Percentiles rank a stretch among this genome's conserved stretches.
phyloP scores from a whole-genome alignment of 495 filamentous ascomycete species.

The Xanthoparmelia taractica region DNA sequence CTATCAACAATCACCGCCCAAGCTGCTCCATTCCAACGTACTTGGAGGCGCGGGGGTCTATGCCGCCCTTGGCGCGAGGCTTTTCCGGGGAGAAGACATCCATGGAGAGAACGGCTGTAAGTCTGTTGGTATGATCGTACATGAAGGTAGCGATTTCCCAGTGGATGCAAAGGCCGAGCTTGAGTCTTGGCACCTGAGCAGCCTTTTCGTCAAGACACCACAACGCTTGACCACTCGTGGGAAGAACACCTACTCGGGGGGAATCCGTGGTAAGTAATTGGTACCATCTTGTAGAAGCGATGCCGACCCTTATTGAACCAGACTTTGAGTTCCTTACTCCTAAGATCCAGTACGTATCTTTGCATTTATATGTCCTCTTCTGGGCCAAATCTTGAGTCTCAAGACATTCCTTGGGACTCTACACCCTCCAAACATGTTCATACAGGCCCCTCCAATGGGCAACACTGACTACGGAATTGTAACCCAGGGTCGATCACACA shows the following conservation, averaged over 20 bases:
- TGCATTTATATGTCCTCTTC: background rate
- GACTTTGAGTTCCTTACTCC: conserved; percentile 84
- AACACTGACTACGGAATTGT: background rate
- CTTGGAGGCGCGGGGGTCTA: conserved; percentile 84
- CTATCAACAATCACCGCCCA: conserved; percentile 39
- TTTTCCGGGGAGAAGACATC: conserved; percentile 54
- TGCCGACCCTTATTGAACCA: conserved; percentile 32
- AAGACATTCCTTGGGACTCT: background rate
- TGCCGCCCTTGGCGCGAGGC: conserved; percentile 76
- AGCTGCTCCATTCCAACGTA: conserved; percentile 46
- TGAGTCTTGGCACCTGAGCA: conserved; percentile 63
- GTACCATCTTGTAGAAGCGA: background rate
- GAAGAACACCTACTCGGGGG: conserved; percentile 77
- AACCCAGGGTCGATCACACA: conserved; percentile 44
- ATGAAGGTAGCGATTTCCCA: conserved; percentile 83
- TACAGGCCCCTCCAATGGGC: background rate
- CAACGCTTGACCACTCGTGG: conserved; percentile 73
- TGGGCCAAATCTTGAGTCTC: background rate
- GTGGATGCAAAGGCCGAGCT: conserved; percentile 52
- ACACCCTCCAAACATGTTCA: background rate
- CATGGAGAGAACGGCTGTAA: conserved; percentile 18
- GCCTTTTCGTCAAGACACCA: conserved; percentile 56
- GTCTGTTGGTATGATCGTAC: conserved; percentile 84
- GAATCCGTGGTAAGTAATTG: conserved; percentile 43
- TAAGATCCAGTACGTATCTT: conserved; percentile 51